These are phyloP conservation scores for Petasospora rhodanensis DNA, from an alignment of 1,139 yeast species.

Conservation along the genomic window DNA sequence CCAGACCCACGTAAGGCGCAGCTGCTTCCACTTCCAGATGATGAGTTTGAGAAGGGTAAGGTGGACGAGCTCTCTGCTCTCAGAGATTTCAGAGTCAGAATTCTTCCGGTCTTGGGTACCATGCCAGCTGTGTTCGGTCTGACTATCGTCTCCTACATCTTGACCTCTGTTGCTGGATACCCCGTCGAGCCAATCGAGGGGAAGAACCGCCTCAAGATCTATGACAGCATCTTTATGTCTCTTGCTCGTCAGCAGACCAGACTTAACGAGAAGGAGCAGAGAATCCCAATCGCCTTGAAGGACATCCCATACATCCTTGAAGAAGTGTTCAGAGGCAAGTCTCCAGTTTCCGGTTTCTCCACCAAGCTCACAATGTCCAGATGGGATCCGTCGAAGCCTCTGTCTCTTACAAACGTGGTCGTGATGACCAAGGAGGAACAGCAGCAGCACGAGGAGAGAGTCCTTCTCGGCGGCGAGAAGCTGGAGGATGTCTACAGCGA, in stretches of 20 bases:
- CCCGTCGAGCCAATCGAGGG: slow-evolving; percentile 88
- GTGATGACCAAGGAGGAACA: slow-evolving; percentile 89
- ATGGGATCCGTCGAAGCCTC: slow-evolving; percentile 67
- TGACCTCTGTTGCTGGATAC: slow-evolving; percentile 80
- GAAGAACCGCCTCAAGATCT: slow-evolving; percentile 78
- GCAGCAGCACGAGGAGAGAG: slow-evolving; percentile 66
- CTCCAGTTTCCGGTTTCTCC: slow-evolving; percentile 81
- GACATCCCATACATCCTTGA: slow-evolving; percentile 87
- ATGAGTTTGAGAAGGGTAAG: slow-evolving; percentile 71
- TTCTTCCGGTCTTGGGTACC: slow-evolving; percentile 91
- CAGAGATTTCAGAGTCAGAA: slow-evolving; percentile 86
- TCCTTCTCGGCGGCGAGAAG: slow-evolving; percentile 59
- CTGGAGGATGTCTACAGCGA: slow-evolving; percentile 60
- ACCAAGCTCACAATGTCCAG: slow-evolving; percentile 73
- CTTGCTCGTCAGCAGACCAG: slow-evolving; percentile 85
- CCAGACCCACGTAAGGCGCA: slow-evolving; percentile 94
- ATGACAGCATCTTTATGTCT: slow-evolving; percentile 77
- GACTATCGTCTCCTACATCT: slow-evolving; percentile 76
- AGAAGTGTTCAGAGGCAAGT: slow-evolving; percentile 88
- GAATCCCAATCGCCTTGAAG: slow-evolving; percentile 63
- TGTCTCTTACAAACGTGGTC: slow-evolving; percentile 69
- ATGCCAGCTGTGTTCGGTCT: slow-evolving; percentile 96
- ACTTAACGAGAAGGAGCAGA: slow-evolving; percentile 61
- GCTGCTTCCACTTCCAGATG: slow-evolving; percentile 76
- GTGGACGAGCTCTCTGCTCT: slow-evolving; percentile 86